phyloP scores from a whole-genome alignment of 495 filamentous ascomycete genomes.

The Beverwykella pulmonaria region DNA sequence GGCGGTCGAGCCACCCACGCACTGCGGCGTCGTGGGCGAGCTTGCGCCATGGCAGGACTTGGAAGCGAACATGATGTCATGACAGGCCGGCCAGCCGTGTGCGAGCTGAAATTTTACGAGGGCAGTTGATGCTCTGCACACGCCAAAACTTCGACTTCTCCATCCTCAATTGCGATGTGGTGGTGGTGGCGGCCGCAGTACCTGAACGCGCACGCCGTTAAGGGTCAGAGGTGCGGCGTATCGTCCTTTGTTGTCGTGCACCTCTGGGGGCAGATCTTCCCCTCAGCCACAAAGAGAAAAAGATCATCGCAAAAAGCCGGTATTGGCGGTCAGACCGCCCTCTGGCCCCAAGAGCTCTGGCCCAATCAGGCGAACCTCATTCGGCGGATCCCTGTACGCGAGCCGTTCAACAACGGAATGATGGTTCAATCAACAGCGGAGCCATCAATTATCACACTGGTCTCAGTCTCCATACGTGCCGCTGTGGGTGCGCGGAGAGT shows the following conservation, averaged over 20 bases:
- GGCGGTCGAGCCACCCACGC: background rate
- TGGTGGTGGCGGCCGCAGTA: background rate
- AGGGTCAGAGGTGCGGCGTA: background rate
- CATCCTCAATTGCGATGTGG: background rate
- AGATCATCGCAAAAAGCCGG: background rate
- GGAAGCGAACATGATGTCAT: background rate
- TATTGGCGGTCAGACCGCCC: background rate
- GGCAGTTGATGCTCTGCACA: too few relatives aligned
- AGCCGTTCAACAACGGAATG: background rate
- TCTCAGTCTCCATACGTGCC: too few relatives aligned
- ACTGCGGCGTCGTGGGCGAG: background rate
- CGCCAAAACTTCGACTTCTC: background rate
- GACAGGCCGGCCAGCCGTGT: background rate
- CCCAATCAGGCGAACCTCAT: background rate
- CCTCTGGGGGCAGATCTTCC: too few relatives aligned
- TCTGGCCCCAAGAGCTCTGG: background rate
- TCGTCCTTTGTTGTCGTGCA: too few relatives aligned
- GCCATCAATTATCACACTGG: too few relatives aligned
- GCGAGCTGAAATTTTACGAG: background rate
- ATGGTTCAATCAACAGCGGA: background rate
- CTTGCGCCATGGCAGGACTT: background rate
- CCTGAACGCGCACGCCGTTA: background rate
- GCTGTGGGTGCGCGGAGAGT: too few relatives aligned
- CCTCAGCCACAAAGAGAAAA: background rate
- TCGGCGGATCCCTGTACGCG: background rate